These are phyloP conservation scores for Alternaria viburni DNA, from an alignment of 2,329 filamentous ascomycete species.

Conservation along the genomic window DNA sequence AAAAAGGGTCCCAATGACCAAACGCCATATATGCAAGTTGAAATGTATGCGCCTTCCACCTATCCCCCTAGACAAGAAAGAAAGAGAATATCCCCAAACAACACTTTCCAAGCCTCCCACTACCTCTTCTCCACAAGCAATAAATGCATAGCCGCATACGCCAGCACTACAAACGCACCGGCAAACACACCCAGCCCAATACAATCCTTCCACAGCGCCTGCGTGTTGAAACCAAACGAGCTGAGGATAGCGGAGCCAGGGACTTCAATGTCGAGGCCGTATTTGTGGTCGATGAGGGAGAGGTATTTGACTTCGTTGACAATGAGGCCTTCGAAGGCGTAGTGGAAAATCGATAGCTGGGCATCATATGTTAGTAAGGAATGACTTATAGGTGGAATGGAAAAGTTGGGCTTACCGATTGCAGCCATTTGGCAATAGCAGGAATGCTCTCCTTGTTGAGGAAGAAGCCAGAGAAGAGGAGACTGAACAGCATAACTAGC, in stretches of 20 bases:
- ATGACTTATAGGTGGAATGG: too few relatives aligned
- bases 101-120: not conserved
- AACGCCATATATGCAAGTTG: not conserved
- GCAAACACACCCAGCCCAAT: constrained; percentile 83
- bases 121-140: constrained; percentile 88
- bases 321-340: constrained; percentile 93
- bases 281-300: constrained; percentile 90
- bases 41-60: not conserved
- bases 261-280: constrained; percentile 94
- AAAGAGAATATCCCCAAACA: not conserved
- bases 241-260: constrained; percentile 93
- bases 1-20: not conserved
- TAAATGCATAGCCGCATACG: constrained; percentile 92
- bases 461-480: constrained; percentile 91
- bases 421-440: constrained; percentile 82
- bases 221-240: constrained; percentile 91
- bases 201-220: constrained; percentile 84
- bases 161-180: constrained; percentile 81
- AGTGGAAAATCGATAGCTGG: constrained; percentile 94
- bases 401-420: constrained; percentile 62
- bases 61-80: not conserved
- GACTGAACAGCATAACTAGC: constrained; percentile 94
- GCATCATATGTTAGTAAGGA: constrained; percentile 13
- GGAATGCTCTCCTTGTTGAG: constrained; percentile 96
- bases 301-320: constrained; percentile 95